These are phyloP conservation scores for Lachnellula subtilissima DNA, from an alignment of 2,329 filamentous ascomycete species.

Conservation along the genomic window DNA sequence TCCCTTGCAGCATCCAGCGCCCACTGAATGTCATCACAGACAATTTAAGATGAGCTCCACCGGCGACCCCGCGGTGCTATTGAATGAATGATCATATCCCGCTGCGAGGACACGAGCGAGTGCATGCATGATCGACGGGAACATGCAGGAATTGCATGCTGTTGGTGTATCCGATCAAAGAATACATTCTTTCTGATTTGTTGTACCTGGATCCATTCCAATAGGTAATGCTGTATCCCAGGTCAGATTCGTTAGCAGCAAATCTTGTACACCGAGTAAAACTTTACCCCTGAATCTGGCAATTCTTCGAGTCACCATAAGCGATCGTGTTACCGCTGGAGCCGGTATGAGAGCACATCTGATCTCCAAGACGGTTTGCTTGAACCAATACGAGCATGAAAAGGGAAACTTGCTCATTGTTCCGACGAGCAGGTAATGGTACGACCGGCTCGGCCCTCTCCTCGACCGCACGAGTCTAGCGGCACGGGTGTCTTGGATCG, in stretches of 20 bases:
- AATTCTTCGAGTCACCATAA: background rate
- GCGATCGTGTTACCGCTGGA: background rate
- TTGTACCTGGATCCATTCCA: background rate
- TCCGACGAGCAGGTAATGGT: slow-evolving; percentile 1
- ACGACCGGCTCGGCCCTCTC: slow-evolving; percentile 3
- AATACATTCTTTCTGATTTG: background rate
- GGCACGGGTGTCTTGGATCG: background rate
- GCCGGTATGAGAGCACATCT: background rate
- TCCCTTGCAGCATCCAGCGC: background rate
- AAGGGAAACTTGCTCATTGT: background rate
- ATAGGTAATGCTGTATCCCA: background rate
- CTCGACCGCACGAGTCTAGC: background rate
- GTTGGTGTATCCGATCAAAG: background rate
- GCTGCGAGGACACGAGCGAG: background rate
- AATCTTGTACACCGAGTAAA: background rate
- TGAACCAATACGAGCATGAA: background rate
- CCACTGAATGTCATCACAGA: background rate
- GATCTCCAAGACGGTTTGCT: no score
- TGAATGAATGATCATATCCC: background rate
- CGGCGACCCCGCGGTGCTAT: background rate
- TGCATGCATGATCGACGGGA: slow-evolving; percentile 2
- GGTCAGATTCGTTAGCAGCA: background rate
- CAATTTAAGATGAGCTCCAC: background rate
- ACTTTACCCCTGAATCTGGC: background rate
- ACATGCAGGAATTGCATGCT: background rate